A percentile compares a stretch with the other conserved stretches of the same genome.
Evolutionary conservation across 140 eudicot genomes (phyloP).

Genomic region (Flaveria floridana): DNA sequence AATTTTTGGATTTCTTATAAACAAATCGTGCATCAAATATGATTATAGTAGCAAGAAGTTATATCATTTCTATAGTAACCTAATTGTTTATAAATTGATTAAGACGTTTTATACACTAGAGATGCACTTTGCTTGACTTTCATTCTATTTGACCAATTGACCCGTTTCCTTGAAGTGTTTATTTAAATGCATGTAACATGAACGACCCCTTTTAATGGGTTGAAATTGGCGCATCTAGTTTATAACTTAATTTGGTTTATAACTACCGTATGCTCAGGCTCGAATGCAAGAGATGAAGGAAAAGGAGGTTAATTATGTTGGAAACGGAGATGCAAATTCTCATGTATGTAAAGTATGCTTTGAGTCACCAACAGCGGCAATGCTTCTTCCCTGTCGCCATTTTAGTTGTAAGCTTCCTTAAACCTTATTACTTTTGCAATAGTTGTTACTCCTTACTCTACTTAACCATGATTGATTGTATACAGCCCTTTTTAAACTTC

Average conservation of each 20-base stretch:
- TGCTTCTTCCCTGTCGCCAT: constrained; percentile 99
- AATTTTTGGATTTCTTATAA: neutral
- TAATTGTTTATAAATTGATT: constrained; percentile 1
- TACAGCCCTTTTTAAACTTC: neutral
- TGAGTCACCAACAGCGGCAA: constrained; percentile 81
- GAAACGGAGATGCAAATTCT: constrained; percentile 83
- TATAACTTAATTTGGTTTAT: constrained; percentile 2
- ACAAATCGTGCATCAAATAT: neutral
- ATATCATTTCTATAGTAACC: neutral
- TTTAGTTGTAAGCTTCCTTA: constrained; percentile 71
- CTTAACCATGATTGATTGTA: neutral
- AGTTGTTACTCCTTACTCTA: neutral
- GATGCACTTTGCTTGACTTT: neutral
- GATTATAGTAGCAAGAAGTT: neutral
- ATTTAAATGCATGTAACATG: neutral
- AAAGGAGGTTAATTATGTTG: constrained; percentile 52
- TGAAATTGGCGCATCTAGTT: neutral
- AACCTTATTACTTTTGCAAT: constrained; percentile 2
- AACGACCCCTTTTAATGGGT: neutral
- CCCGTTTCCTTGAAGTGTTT: neutral
- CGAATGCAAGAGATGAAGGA: constrained; percentile 98
- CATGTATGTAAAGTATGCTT: constrained; percentile 94
- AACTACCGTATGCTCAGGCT: constrained; percentile 53
- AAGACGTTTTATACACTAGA: neutral
- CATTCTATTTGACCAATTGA: neutral